A percentile compares a stretch with the other conserved stretches of the same genome.
These are phyloP conservation scores for Gracilaria gracilis DNA, from an alignment of 23 red algal genomes.

Conservation along the genomic window DNA sequence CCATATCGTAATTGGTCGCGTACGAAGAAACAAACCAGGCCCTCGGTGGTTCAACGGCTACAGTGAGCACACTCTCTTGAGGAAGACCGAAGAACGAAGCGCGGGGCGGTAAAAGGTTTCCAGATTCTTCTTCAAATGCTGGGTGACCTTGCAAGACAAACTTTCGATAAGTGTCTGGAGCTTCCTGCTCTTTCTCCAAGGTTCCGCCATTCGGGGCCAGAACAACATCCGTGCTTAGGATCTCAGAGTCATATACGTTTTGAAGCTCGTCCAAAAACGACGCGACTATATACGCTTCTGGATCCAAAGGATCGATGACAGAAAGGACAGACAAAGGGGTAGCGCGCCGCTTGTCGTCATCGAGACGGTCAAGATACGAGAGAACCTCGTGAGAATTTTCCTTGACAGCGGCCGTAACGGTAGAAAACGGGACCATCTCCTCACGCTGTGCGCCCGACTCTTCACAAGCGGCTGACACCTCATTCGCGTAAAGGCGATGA, in stretches of 20 bases:
- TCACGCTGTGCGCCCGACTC: background rate
- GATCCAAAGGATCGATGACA: constrained; percentile 48
- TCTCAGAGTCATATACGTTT: constrained; percentile 41
- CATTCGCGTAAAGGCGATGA: constrained; percentile 24
- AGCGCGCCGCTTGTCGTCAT: background rate
- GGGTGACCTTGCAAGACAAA: constrained; percentile 36
- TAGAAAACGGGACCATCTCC: constrained; percentile 1
- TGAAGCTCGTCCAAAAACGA: constrained; percentile 46
- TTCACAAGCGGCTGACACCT: constrained; percentile 5
- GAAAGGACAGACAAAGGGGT: constrained; percentile 39
- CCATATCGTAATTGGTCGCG: constrained; percentile 85
- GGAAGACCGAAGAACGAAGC: constrained; percentile 74
- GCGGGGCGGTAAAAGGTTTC: background rate
- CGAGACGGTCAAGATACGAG: background rate
- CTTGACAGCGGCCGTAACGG: background rate
- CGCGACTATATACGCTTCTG: constrained; percentile 38
- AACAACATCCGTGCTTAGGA: constrained; percentile 22
- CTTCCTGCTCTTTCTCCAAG: constrained; percentile 25
- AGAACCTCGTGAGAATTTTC: background rate
- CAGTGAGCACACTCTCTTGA: constrained; percentile 65
- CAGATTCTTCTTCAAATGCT: constrained; percentile 28
- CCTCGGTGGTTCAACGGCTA: constrained; percentile 75
- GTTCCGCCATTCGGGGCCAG: background rate
- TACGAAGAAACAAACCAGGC: constrained; percentile 83
- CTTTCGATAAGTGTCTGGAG: constrained; percentile 43